Base-by-base conservation (phyloP, 2,329 filamentous ascomycete species). In the Aspergillus bombycis region DNA sequence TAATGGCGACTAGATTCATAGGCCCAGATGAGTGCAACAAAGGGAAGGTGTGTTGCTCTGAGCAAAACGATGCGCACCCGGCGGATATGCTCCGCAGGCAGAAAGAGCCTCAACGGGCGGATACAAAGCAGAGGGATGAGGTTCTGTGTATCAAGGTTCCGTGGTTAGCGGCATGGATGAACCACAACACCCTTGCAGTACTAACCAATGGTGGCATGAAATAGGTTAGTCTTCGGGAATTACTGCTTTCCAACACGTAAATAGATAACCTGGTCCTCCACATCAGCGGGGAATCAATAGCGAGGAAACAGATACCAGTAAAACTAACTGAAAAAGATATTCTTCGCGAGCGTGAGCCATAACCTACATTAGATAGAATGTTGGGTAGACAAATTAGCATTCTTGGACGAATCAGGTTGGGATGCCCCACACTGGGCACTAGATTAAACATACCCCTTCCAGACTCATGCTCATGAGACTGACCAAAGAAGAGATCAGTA, bases 261-360 rank as follows among this genome's bases (percentile, higher is more conserved):
- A 81, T 77, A 26, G 78, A 80, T 60, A 80, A 70, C 62, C 78
- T 79, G 64, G 58, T 61, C 57, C 54, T 56, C 46, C 57, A 32
- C n/a, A 59, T 70, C 32, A 68, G 67, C 43, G 30, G 52, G 46
- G 58, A 32, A 32, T 19, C 21, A 38, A 36, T 36, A 23, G 19
- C 7, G 23, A 30, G 28, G 1, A 48, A 38, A 14, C 21, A 11
- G 16, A 48, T 32, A 38, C 34, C 21, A 57, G 48, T 41, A 60
- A 58, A 55, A 73, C 74, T 73, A 70, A 87, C 84, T 86, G 83
- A 70, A 85, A 88, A 30, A 87, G 79, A 72, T 88, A 88, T 72
- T 88, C 86, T 70, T 88, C 85, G 70, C 85, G 81, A 45, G 86
- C 85, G 78, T 88, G 85, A 62, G 85, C 82, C 75, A 88, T 83